Conservation (phyloP, 2,329 filamentous ascomycete genomes). For the Penicillium sp. region DNA sequence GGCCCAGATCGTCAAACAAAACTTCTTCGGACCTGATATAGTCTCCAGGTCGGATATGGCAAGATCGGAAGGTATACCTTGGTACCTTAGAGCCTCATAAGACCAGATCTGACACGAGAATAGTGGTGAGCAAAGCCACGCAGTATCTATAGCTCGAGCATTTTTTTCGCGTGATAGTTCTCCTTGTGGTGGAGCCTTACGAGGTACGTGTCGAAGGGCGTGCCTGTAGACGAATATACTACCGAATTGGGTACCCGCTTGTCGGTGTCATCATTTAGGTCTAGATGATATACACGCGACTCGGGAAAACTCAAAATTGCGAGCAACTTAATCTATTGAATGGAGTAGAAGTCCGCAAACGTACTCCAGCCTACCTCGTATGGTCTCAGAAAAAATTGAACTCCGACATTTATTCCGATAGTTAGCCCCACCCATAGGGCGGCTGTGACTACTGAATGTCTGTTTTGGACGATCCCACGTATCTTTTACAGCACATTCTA, state of each 20-base stretch:
- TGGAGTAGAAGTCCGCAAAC: background rate
- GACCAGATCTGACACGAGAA: background rate
- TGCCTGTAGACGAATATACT: background rate
- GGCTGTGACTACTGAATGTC: constrained; percentile 1
- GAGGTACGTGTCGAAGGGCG: background rate
- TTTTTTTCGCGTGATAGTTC: background rate
- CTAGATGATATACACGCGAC: background rate
- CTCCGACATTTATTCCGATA: constrained; percentile 8
- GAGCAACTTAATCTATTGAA: constrained; percentile 2
- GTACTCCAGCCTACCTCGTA: background rate
- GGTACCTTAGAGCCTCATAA: too few species aligned
- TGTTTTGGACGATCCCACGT: background rate
- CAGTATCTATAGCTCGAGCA: background rate
- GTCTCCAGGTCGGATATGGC: background rate
- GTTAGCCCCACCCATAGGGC: background rate
- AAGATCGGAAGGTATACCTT: background rate
- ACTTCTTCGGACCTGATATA: background rate
- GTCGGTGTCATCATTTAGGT: background rate
- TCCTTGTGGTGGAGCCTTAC: background rate
- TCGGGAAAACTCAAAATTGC: background rate
- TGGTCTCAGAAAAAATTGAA: background rate
- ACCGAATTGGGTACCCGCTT: background rate
- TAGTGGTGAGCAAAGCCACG: background rate
- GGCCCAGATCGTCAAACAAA: background rate
- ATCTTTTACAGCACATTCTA: background rate